Percentiles rank a stretch among this genome's conserved stretches.
These are phyloP conservation scores for Orbilia javanica DNA, from an alignment of 2,329 filamentous ascomycete genomes.

Conservation along the genomic window DNA sequence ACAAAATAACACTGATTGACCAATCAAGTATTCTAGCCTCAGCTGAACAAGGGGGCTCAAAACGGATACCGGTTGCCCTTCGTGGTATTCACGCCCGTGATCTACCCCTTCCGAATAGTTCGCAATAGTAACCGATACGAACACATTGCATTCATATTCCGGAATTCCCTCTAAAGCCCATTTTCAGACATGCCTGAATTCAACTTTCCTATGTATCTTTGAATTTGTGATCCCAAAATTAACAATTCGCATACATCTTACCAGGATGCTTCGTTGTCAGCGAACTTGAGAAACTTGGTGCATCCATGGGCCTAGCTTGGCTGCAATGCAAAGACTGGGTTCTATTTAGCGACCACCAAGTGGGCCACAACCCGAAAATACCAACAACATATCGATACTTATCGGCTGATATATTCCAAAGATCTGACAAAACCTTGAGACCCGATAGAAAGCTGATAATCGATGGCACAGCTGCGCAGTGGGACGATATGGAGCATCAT, in stretches of 20 bases:
- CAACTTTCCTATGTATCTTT: not conserved
- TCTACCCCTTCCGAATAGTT: too few species aligned
- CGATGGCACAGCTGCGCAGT: not conserved
- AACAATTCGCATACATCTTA: not conserved
- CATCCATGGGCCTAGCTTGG: not conserved
- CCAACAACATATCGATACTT: not conserved
- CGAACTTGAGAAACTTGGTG: not conserved
- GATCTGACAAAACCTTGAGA: not conserved
- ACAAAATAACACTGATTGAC: not conserved
- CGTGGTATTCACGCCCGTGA: not conserved
- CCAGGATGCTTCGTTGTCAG: not conserved
- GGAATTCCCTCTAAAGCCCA: too few species aligned
- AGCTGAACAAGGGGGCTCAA: not conserved
- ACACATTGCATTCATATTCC: too few species aligned
- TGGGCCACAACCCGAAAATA: conserved; percentile 20
- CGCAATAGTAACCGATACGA: not conserved
- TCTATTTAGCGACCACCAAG: not conserved
- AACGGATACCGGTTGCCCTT: not conserved
- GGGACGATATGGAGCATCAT: not conserved
- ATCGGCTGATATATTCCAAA: not conserved
- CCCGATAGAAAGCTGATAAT: not conserved
- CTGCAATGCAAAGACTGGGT: not conserved
- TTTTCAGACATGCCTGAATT: not conserved
- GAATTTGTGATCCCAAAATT: not conserved
- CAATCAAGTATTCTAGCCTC: not conserved